These are phyloP conservation scores for Yamadazyma paraphyllophila DNA, from an alignment of 805 yeast genomes.

Conservation along the genomic window DNA sequence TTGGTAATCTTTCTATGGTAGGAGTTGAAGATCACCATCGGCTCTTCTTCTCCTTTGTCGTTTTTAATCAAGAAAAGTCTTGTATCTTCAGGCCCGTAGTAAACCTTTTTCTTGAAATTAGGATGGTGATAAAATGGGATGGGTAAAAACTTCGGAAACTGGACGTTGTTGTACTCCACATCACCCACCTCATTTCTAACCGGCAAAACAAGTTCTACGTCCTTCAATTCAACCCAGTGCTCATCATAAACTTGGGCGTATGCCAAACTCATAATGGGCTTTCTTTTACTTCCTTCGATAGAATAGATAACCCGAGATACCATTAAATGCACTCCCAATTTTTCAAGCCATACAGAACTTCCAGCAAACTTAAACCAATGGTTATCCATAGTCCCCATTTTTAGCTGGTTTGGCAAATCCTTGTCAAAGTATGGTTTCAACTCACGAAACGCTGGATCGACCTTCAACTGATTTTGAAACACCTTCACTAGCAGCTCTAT, in stretches of 20 bases:
- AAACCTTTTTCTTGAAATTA: constrained; percentile 18
- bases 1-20: constrained; percentile 18
- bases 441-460: constrained; percentile 18
- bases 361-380: constrained; percentile 51
- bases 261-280: constrained; percentile 39
- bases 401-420: constrained; percentile 19
- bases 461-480: constrained; percentile 7
- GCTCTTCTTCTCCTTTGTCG: constrained; percentile 39
- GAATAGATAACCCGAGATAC: constrained; percentile 44
- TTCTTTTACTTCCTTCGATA: constrained; percentile 24
- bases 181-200: constrained; percentile 13
- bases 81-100: constrained; percentile 52
- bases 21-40: constrained; percentile 44
- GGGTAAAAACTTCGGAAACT: constrained; percentile 29
- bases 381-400: constrained; percentile 17
- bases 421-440: constrained; percentile 24
- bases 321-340: constrained; percentile 48
- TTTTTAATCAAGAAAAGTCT: constrained; percentile 37
- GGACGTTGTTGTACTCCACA: constrained; percentile 5
- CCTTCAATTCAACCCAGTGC: constrained; percentile 44
- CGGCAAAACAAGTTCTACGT: constrained; percentile 22
- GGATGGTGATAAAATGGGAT: constrained; percentile 30
- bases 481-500: constrained; percentile 8
- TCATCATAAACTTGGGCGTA: constrained; percentile 46
- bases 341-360: constrained; percentile 50